Evolutionary conservation across 345 rosid species (phyloP), one percentile per base, ranked within the genome.

Genomic region (Litchi chinensis): DNA sequence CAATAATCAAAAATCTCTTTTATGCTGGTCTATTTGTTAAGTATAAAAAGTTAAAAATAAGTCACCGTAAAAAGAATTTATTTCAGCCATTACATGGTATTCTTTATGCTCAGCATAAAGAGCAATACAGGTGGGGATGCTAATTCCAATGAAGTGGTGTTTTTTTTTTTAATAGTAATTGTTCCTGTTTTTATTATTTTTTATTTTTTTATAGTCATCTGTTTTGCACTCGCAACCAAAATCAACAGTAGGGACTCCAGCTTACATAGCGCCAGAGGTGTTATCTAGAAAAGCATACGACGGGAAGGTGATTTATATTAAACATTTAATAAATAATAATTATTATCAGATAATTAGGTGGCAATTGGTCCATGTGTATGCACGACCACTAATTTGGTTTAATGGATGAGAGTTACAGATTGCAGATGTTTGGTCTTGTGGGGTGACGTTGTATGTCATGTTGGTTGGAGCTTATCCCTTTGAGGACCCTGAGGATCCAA

Each of bases 241-340:
- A 84, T 95, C 98, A 10, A 91, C 98, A 0, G 98, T 93, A n/a
- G 98, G 98, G 79, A 93, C 97, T 3, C 98, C 98, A 4, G 98
- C 98, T 63, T 93, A 91, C 59, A 91, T 95, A 40, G 98, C 98
- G 1, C 98, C 98, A 0, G 97, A 95, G 84, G 93, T 95, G 62
- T 79, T 95, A 44, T 81, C 91, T 0, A 89, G 84, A 6, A 93
- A 88, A 83, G 98, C 92, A 80, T 95, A 95, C 73, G 91, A 95
- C 60, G 97, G 98, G 54, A 92, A 93, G 92, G 98, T 93, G 82
- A 73, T 56, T 69, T 56, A 41, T 68, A 16, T 43, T 64, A 73
- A 69, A 9, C 21, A 39, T n/a, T 24, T 10, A 37, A 46, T 76
- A 65, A 57, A 57, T 57, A 13, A 50, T n/a, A 21, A 57, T 57